Evolutionary conservation across 2,329 filamentous ascomycete species (phyloP).

Genomic region (Penicillium sp.): DNA sequence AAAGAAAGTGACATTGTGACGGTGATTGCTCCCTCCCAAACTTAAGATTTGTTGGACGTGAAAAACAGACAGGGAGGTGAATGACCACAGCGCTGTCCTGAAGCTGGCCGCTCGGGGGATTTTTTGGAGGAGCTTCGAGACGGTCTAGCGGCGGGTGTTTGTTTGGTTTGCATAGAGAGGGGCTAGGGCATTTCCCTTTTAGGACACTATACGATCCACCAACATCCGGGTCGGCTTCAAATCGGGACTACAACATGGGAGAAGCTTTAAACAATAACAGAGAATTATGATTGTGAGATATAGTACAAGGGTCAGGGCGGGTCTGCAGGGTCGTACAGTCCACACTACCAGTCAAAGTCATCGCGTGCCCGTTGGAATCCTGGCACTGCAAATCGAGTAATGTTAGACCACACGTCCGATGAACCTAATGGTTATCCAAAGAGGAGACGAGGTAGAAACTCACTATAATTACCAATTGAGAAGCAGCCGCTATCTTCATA

Average conservation of each 20-base stretch:
- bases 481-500: constrained; percentile 47
- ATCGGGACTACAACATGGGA: not conserved
- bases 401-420: not conserved
- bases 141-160: constrained; percentile 41
- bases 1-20: constrained; percentile 89
- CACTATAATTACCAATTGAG: constrained; percentile 34
- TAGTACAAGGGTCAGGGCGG: constrained; percentile 9
- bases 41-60: constrained; percentile 18
- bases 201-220: not conserved
- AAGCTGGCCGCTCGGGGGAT: constrained; percentile 36
- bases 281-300: not conserved
- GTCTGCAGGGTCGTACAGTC: constrained; percentile 1
- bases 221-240: not conserved
- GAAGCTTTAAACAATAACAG: not conserved
- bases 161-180: constrained; percentile 45
- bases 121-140: constrained; percentile 43
- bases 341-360: constrained; percentile 21
- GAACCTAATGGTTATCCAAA: not conserved
- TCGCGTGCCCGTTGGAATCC: constrained; percentile 28
- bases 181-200: constrained; percentile 27
- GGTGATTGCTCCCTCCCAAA: constrained; percentile 27
- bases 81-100: constrained; percentile 23
- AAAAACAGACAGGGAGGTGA: constrained; percentile 8
- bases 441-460: constrained; percentile 14
- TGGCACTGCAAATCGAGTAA: constrained; percentile 22